Evolutionary conservation across 148 eudicot genomes (phyloP).

Genomic region (Mesembryanthemum crystallinum): DNA sequence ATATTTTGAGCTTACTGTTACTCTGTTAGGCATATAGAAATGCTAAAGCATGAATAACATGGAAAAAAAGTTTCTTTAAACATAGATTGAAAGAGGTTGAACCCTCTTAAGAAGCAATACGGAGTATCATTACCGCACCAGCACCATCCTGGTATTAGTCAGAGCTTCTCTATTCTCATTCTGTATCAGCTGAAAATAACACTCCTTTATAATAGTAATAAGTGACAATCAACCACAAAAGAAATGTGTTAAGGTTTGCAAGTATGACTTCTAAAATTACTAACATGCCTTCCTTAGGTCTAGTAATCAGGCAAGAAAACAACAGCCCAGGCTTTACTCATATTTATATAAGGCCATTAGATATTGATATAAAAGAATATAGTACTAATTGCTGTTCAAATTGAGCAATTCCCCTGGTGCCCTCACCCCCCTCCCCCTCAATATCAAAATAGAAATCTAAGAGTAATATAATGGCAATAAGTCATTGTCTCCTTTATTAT

Average conservation of each 20-base stretch:
- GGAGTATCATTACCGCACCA: not conserved
- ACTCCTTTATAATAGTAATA: not conserved
- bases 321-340: not conserved
- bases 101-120: slow-evolving; percentile 10
- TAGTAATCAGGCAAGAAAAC: not conserved
- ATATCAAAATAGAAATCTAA: not conserved
- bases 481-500: slow-evolving; percentile 4
- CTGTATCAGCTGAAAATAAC: not conserved
- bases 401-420: slow-evolving; percentile 7
- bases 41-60: slow-evolving; percentile 17
- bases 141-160: not conserved
- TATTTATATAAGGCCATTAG: not conserved
- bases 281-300: not conserved
- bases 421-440: not conserved
- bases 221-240: not conserved
- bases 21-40: slow-evolving; percentile 2
- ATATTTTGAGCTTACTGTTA: slow-evolving; percentile 16
- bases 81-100: not conserved
- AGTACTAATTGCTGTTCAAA: not conserved
- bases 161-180: not conserved
- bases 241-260: not conserved
- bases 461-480: not conserved
- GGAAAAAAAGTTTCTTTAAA: not conserved
- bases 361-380: not conserved
- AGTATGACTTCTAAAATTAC: not conserved